These are phyloP conservation scores for Calonectria ilicicola DNA, from an alignment of 2,329 filamentous ascomycete genomes.

Conservation along the genomic window DNA sequence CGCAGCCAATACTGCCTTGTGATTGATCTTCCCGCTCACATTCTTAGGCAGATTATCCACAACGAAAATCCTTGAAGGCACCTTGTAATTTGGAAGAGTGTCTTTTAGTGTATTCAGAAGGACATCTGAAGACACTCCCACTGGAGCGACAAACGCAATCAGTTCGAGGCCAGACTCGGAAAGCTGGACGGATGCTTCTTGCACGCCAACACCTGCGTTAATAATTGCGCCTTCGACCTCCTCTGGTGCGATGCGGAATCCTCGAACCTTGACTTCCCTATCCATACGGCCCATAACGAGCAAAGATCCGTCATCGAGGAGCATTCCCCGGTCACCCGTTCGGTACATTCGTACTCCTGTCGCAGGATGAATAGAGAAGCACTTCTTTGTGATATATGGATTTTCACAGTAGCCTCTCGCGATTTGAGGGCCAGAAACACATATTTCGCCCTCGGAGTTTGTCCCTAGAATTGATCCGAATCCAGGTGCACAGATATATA, in stretches of 20 bases:
- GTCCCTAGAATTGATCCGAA: not conserved
- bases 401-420: not conserved
- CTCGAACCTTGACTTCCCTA: not conserved
- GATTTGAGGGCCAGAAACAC: not conserved
- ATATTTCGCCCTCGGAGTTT: not conserved
- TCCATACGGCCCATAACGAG: not conserved
- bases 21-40: not conserved
- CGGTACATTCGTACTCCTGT: not conserved
- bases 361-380: not conserved
- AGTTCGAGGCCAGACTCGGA: not conserved
- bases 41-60: not conserved
- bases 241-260: not conserved
- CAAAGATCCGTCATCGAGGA: not conserved
- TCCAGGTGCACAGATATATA: not conserved
- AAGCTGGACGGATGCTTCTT: not conserved
- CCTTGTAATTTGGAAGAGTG: not conserved
- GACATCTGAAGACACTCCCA: not conserved
- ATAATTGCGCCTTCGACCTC: not conserved
- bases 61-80: not conserved
- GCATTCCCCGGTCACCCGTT: not conserved
- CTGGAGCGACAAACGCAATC: not conserved
- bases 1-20: not conserved
- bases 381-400: not conserved
- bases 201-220: not conserved
- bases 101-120: not conserved